phyloP scores from a whole-genome alignment of 179 eudicot genomes.

The Corrigiola litoralis region DNA sequence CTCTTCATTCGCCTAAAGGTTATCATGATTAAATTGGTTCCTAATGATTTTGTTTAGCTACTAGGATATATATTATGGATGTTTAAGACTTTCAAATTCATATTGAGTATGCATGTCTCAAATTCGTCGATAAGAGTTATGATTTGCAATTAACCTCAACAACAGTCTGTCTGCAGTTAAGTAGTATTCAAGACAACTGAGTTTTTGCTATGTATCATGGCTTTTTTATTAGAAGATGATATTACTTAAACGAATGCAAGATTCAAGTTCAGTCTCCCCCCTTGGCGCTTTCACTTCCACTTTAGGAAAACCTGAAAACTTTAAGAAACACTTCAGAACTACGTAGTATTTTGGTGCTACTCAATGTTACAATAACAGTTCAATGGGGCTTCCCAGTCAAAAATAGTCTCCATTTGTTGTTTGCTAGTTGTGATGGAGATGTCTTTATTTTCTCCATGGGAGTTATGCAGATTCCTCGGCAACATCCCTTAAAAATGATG shows the following conservation, averaged over 20 bases:
- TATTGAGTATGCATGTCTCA: too few species aligned
- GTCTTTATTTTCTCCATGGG: too few species aligned
- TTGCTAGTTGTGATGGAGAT: neutral
- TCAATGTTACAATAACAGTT: neutral
- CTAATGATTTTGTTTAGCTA: slow-evolving; percentile 6
- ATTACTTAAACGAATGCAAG: slow-evolving; percentile 4
- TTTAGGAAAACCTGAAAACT: neutral
- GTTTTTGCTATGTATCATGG: too few species aligned
- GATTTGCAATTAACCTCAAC: too few species aligned
- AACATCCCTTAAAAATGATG: neutral
- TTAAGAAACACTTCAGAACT: too few species aligned
- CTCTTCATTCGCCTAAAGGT: slow-evolving; percentile 53
- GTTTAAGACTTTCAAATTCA: too few species aligned
- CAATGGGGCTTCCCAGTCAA: slow-evolving; percentile 1
- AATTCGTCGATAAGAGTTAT: too few species aligned
- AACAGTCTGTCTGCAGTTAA: too few species aligned
- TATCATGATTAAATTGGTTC: neutral
- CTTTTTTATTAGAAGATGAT: too few species aligned
- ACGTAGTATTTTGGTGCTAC: neutral
- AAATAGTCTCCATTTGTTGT: slow-evolving; percentile 4
- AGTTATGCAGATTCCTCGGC: too few species aligned
- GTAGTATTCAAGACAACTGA: too few species aligned
- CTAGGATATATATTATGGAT: neutral
- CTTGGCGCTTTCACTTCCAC: neutral
- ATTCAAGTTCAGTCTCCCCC: slow-evolving; percentile 1